These are phyloP conservation scores for Daedaleopsis nitida DNA, from an alignment of 768 basidiomycete genomes.

Conservation along the genomic window DNA sequence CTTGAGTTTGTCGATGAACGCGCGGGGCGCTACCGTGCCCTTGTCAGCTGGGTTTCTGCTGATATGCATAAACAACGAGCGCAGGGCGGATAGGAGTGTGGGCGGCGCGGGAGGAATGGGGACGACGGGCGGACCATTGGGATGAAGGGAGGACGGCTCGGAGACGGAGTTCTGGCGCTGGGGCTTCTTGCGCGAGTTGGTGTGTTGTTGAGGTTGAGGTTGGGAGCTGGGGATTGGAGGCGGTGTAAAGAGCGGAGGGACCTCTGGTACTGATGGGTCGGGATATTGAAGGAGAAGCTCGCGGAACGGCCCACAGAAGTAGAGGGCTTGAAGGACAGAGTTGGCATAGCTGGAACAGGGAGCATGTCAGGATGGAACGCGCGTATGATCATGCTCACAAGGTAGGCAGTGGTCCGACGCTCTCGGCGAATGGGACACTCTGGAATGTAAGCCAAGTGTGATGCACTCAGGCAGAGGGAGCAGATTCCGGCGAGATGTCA, in stretches of 20 bases:
- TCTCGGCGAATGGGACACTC: too few species aligned
- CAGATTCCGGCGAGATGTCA: too few species aligned
- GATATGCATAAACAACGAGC: constrained; percentile 86
- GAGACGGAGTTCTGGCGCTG: constrained; percentile 50
- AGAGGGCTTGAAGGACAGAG: constrained; percentile 96
- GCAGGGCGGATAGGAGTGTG: constrained; percentile 88
- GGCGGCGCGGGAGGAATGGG: constrained; percentile 63
- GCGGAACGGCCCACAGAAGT: constrained; percentile 92
- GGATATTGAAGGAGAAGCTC: constrained; percentile 79
- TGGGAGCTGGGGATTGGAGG: constrained; percentile 31
- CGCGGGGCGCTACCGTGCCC: constrained; percentile 87
- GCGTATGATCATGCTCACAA: background rate
- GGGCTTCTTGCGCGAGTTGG: constrained; percentile 51
- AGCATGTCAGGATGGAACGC: constrained; percentile 2
- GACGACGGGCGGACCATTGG: constrained; percentile 34
- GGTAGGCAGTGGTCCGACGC: background rate
- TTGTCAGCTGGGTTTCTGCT: constrained; percentile 75
- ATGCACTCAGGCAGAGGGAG: too few species aligned
- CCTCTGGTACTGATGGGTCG: constrained; percentile 50
- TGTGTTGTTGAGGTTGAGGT: constrained; percentile 35
- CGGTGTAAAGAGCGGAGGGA: constrained; percentile 31
- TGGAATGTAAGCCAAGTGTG: too few species aligned
- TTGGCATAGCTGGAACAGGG: constrained; percentile 82
- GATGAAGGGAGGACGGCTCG: constrained; percentile 27
- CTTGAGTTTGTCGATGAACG: constrained; percentile 92